Evolutionary conservation across 2,329 filamentous ascomycete species (phyloP).

Genomic region (Claviceps capensis): DNA sequence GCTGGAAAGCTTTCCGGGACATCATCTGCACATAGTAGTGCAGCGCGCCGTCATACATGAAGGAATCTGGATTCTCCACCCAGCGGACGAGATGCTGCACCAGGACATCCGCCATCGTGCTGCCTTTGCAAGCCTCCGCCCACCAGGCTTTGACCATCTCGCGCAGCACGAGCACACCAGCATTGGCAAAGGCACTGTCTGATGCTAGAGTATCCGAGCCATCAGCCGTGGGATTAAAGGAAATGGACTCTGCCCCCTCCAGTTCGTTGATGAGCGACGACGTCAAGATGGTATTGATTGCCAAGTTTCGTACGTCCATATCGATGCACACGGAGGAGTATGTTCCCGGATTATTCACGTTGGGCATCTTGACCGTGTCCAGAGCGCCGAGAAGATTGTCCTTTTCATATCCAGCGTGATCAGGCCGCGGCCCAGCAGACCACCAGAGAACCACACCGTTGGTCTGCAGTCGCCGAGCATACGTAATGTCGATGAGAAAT

Average conservation of each 20-base stretch:
- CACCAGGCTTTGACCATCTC: conserved; percentile 99
- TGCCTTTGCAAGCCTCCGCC: conserved; percentile 81
- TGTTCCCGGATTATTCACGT: conserved; percentile 82
- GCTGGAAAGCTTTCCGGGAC: conserved; percentile 91
- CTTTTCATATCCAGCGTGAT: conserved; percentile 90
- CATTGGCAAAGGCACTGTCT: conserved; percentile 85
- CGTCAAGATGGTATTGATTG: conserved; percentile 95
- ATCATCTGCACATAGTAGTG: conserved; percentile 99
- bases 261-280: conserved; percentile 94
- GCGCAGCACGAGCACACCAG: conserved; percentile 76
- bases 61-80: conserved; percentile 88
- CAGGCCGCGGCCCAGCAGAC: conserved; percentile 74
- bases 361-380: conserved; percentile 82
- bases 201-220: conserved; percentile 50
- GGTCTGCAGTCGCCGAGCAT: conserved; percentile 75
- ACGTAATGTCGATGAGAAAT: conserved; percentile 91
- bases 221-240: conserved; percentile 50
- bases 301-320: conserved; percentile 80
- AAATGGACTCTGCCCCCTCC: conserved; percentile 75
- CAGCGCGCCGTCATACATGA: conserved; percentile 85
- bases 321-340: conserved; percentile 97
- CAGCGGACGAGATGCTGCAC: conserved; percentile 95
- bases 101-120: conserved; percentile 91
- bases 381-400: conserved; percentile 76
- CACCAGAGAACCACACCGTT: conserved; percentile 96